phyloP scores from a whole-genome alignment of 1,284 basidiomycete genomes.

The Prillingera fragicola region DNA sequence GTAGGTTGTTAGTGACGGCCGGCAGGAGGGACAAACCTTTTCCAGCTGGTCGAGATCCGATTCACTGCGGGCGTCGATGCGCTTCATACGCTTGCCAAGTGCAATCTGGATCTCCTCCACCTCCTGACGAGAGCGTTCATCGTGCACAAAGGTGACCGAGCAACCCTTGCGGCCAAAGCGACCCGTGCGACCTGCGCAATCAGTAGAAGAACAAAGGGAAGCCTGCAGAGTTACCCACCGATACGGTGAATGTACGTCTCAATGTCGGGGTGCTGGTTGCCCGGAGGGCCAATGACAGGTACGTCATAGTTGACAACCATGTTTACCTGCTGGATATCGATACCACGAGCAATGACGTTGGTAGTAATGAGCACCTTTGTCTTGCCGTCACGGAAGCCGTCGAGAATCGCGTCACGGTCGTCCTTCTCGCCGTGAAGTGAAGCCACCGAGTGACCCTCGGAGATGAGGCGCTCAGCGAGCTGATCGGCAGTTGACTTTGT shows the following conservation, averaged over 20 bases:
- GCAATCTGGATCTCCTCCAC: constrained; percentile 77
- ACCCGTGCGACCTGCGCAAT: constrained; percentile 72
- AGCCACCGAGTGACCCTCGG: constrained; percentile 92
- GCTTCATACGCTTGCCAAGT: constrained; percentile 55
- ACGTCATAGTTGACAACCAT: constrained; percentile 99
- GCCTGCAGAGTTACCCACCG: constrained; percentile 57
- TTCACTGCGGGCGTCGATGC: constrained; percentile 31
- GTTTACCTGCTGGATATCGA: constrained; percentile 98
- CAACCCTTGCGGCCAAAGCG: constrained; percentile 92
- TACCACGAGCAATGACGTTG: constrained; percentile 96
- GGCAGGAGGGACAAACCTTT: constrained; percentile 15
- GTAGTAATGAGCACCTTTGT: constrained; percentile 98
- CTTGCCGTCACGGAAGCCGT: constrained; percentile 90
- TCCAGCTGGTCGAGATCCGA: constrained; percentile 43
- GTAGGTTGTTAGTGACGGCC: background rate
- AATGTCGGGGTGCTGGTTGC: constrained; percentile 62
- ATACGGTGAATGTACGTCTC: constrained; percentile 99
- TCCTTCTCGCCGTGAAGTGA: constrained; percentile 89
- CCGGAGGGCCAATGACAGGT: constrained; percentile 61
- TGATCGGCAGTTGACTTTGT: constrained; percentile 86
- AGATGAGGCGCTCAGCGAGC: constrained; percentile 83
- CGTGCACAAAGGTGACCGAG: constrained; percentile 93
- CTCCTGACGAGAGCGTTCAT: constrained; percentile 72
- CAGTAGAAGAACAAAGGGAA: too few species aligned
- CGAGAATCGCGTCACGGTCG: constrained; percentile 88